Conservation (phyloP, 805 yeast species). For the Monosporozyma aquatica region DNA sequence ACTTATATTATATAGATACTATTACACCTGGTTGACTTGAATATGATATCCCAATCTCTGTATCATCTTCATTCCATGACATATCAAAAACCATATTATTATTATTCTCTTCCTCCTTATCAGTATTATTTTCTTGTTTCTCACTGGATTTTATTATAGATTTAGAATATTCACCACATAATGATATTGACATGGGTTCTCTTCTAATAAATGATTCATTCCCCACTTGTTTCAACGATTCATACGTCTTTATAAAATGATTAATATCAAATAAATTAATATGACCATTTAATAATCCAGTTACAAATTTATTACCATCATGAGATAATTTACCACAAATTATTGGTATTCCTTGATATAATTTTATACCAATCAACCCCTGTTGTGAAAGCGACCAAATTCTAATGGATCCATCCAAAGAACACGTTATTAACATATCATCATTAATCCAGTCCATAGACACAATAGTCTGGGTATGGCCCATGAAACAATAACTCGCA, state of each 20-base stretch:
- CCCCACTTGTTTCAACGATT: neutral
- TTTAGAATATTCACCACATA: conserved; percentile 19
- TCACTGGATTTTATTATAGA: neutral
- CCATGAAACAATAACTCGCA: conserved; percentile 39
- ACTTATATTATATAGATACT: conserved; percentile 11
- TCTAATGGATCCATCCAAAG: conserved; percentile 63
- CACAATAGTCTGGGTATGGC: conserved; percentile 52
- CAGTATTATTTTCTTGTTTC: conserved; percentile 6
- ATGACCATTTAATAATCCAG: conserved; percentile 60
- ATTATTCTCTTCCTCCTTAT: conserved; percentile 7
- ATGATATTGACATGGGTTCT: conserved; percentile 1
- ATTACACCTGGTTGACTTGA: conserved; percentile 25
- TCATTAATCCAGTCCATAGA: conserved; percentile 47
- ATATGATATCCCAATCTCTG: conserved; percentile 27
- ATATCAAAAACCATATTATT: conserved; percentile 26
- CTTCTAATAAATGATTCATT: too few relatives aligned
- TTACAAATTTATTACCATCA: conserved; percentile 40
- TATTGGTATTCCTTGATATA: conserved; percentile 46
- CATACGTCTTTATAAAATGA: conserved; percentile 4
- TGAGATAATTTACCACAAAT: conserved; percentile 46
- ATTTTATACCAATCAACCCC: conserved; percentile 21
- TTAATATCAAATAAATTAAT: conserved; percentile 44
- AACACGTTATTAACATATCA: conserved; percentile 40
- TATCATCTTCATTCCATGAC: conserved; percentile 29
- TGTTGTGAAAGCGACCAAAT: conserved; percentile 48